Evolutionary conservation across 2,329 filamentous ascomycete genomes (phyloP).

Genomic region (Talaromyces sp.): DNA sequence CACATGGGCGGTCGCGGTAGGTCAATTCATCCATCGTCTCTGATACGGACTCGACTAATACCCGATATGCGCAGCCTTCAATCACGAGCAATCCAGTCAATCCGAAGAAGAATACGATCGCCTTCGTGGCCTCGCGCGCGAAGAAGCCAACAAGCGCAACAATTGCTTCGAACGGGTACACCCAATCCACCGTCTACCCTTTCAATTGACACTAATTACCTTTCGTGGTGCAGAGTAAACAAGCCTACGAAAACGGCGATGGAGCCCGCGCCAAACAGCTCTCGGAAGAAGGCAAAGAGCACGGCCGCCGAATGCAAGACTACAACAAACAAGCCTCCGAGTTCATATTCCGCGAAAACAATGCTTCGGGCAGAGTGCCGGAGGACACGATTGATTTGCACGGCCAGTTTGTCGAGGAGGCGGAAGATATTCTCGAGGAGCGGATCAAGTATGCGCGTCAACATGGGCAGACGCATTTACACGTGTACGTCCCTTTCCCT

Average conservation of each 20-base stretch:
- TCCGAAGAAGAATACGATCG: constrained; percentile 85
- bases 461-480: constrained; percentile 75
- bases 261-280: constrained; percentile 79
- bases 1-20: constrained; percentile 19
- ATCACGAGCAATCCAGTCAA: constrained; percentile 64
- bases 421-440: constrained; percentile 83
- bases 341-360: constrained; percentile 95
- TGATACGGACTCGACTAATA: background rate
- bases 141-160: constrained; percentile 75
- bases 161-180: constrained; percentile 72
- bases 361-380: constrained; percentile 70
- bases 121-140: constrained; percentile 76
- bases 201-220: background rate
- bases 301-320: constrained; percentile 78
- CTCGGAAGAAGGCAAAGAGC: constrained; percentile 78
- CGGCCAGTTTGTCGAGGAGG: constrained; percentile 91
- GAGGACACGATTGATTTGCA: constrained; percentile 90
- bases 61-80: constrained; percentile 57
- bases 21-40: background rate
- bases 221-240: constrained; percentile 56
- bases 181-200: no score
- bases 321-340: constrained; percentile 91
- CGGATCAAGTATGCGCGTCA: constrained; percentile 75
- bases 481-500: constrained; percentile 58
- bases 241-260: constrained; percentile 81